Conservation (phyloP, 2,329 filamentous ascomycete genomes). For the Penicillium sp. region DNA sequence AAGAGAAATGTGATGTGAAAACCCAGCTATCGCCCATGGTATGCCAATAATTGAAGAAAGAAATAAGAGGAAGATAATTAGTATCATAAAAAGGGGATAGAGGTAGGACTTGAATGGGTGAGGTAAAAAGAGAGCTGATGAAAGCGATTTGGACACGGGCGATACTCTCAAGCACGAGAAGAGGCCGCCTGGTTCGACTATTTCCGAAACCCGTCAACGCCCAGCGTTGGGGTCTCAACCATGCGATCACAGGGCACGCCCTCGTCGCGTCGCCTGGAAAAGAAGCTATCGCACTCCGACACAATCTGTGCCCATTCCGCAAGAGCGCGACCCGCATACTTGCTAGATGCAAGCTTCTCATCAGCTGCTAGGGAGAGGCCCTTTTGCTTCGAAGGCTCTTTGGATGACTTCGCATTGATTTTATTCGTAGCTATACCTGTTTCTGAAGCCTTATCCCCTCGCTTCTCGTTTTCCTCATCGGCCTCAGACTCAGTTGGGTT, state of each 20-base stretch:
- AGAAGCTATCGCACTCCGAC: constrained; percentile 67
- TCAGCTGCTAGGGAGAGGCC: constrained; percentile 25
- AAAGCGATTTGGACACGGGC: too few species aligned
- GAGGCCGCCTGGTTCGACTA: constrained; percentile 21
- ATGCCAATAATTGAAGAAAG: neutral
- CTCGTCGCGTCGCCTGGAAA: constrained; percentile 64
- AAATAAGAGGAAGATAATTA: neutral
- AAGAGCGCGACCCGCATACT: constrained; percentile 66
- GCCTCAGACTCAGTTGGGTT: constrained; percentile 25
- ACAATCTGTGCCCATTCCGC: constrained; percentile 68
- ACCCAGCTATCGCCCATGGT: neutral
- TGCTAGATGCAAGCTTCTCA: constrained; percentile 49
- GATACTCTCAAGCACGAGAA: neutral
- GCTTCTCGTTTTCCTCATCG: constrained; percentile 23
- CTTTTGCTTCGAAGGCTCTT: constrained; percentile 17
- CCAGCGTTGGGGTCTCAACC: constrained; percentile 66
- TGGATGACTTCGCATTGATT: neutral
- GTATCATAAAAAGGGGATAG: neutral
- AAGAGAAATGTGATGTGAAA: neutral
- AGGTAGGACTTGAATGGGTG: neutral
- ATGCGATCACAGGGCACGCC: constrained; percentile 61
- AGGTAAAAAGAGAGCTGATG: neutral
- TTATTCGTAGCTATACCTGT: neutral
- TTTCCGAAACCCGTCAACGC: constrained; percentile 65
- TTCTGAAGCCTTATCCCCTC: constrained; percentile 16